These are phyloP conservation scores for Mortierella sp. DNA, from an alignment of 371 early-diverging fungal species.

Conservation along the genomic window DNA sequence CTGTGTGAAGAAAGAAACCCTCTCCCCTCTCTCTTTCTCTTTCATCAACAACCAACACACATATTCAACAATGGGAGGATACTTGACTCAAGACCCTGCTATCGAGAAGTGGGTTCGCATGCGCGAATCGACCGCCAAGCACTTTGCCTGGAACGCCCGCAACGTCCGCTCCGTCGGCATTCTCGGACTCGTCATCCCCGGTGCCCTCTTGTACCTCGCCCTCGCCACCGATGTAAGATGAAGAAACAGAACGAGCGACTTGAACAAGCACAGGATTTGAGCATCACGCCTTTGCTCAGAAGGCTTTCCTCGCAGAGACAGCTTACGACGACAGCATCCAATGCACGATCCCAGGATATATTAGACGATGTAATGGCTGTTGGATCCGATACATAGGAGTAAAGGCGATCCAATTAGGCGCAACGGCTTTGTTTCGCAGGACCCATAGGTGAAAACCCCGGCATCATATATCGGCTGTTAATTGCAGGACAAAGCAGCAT, in stretches of 20 bases:
- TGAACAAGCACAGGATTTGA: too few relatives aligned
- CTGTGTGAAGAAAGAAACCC: background rate
- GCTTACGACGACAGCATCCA: too few relatives aligned
- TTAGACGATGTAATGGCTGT: background rate
- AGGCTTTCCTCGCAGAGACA: too few relatives aligned
- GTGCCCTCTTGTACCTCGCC: constrained; percentile 65
- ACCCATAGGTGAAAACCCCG: background rate
- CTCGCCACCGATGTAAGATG: constrained; percentile 65
- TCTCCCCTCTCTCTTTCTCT: background rate
- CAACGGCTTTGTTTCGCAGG: background rate
- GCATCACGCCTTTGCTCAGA: too few relatives aligned
- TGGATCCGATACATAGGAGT: background rate
- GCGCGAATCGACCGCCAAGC: constrained; percentile 73
- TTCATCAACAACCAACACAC: constrained; percentile 8
- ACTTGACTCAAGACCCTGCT: constrained; percentile 66
- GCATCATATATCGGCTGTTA: background rate
- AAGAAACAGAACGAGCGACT: background rate
- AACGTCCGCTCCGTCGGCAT: constrained; percentile 62
- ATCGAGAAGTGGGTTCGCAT: constrained; percentile 76
- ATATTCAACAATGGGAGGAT: constrained; percentile 47
- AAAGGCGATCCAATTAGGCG: background rate
- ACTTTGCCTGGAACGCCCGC: constrained; percentile 68
- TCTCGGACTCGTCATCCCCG: constrained; percentile 68
- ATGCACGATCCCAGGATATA: too few relatives aligned
- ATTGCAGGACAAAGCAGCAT: background rate